Evolutionary conservation across 1,284 basidiomycete genomes (phyloP), one percentile per base, ranked within the genome.

Genomic region (Ustilago loliicola): DNA sequence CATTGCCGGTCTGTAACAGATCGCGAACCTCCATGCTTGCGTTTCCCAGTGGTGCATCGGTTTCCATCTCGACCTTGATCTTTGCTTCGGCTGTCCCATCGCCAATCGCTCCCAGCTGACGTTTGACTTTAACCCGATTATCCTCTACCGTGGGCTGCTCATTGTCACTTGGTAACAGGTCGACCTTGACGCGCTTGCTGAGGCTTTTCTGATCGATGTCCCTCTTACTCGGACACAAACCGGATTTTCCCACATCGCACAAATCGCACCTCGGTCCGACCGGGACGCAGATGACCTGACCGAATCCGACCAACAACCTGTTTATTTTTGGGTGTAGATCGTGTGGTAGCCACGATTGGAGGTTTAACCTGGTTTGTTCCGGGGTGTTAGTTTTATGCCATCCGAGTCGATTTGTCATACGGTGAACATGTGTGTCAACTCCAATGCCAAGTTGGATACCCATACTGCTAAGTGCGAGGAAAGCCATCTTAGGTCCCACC

Each of bases 401-500:
- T 25, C 93, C 92, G 0, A 98, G 87, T 21, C 95, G 89, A 81
- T 98, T 96, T 15, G 95, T 94, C 65, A 98, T 96, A 0, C 96
- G 89, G 80, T 98, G 95, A 1, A 99, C 96, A 83, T 99, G 95
- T 0, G 94, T 93, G 81, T 98, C 96, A 0, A 98, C 96, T 0
- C 96, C 96, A 42, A 99, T 97, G 0, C 96, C 96, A n/a, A 90
- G 89, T 80, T 97, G 96, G 53, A 94, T 94, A 21, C 66, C 95
- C 95, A 97, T 17, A 91, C 94, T 54, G 77, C 96, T 94, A 1
- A 98, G 89, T 0, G 92, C 89, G 2, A 87, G 76, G 48, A 86
- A 87, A 0, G 86, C 83, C 80, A 87, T 87, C 48, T 87, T 87
- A 19, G 86, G 86, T 0, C 86, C 86, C 13, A 87, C 85, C 3